Percentiles rank a stretch among this genome's conserved stretches.
Evolutionary conservation across 1,139 yeast genomes (phyloP).

Genomic region (Magnusiomyces magnusii): DNA sequence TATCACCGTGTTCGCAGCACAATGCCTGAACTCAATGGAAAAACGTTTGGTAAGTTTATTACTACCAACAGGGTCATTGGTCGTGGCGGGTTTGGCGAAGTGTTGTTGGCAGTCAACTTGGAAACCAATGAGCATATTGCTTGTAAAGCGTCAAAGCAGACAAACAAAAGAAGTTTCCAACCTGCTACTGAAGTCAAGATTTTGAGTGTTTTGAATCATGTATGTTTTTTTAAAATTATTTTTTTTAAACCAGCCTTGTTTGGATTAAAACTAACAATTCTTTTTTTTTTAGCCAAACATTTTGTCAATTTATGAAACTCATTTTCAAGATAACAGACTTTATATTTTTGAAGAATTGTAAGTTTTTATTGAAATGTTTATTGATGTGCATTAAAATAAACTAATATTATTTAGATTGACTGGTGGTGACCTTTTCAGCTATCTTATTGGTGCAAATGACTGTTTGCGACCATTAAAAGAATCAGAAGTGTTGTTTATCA

Average conservation of each 20-base stretch:
- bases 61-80: slow-evolving; percentile 44
- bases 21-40: slow-evolving; percentile 21
- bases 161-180: slow-evolving; percentile 14
- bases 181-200: slow-evolving; percentile 23
- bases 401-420: slow-evolving; percentile 35
- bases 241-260: slow-evolving; percentile 2
- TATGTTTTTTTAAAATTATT: slow-evolving; percentile 5
- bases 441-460: slow-evolving; percentile 40
- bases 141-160: slow-evolving; percentile 23
- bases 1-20: slow-evolving; percentile 16
- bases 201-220: slow-evolving; percentile 20
- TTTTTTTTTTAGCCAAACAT: slow-evolving; percentile 22
- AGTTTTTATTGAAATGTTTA: no score
- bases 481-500: slow-evolving; percentile 46
- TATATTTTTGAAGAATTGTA: slow-evolving; percentile 22
- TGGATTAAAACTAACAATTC: neutral
- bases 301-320: slow-evolving; percentile 19
- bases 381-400: no score
- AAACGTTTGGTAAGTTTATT: slow-evolving; percentile 36
- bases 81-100: slow-evolving; percentile 56
- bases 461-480: slow-evolving; percentile 42
- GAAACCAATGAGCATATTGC: slow-evolving; percentile 22
- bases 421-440: slow-evolving; percentile 64
- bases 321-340: slow-evolving; percentile 11
- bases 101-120: slow-evolving; percentile 23